These are phyloP conservation scores for Cladorrhinum sp. DNA, from an alignment of 2,329 filamentous ascomycete genomes.

Conservation along the genomic window DNA sequence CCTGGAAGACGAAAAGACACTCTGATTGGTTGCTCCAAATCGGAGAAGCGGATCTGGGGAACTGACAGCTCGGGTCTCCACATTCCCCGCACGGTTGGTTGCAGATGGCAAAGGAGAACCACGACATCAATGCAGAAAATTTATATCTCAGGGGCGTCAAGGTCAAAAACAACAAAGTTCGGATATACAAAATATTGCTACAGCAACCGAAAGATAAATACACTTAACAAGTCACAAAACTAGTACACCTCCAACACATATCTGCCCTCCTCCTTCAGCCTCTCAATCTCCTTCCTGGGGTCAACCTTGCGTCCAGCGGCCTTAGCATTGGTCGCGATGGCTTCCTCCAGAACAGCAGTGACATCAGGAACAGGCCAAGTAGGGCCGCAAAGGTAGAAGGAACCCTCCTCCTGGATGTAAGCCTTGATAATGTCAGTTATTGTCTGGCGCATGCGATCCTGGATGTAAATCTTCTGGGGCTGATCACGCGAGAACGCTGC, in stretches of 20 bases:
- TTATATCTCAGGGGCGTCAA: background rate
- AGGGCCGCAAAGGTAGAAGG: slow-evolving; percentile 95
- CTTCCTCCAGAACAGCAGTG: slow-evolving; percentile 89
- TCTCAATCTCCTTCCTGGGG: slow-evolving; percentile 87
- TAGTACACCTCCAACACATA: slow-evolving; percentile 98
- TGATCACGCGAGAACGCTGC: slow-evolving; percentile 96
- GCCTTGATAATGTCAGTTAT: slow-evolving; percentile 77
- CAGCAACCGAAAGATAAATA: background rate
- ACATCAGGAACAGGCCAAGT: slow-evolving; percentile 99
- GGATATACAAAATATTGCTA: background rate
- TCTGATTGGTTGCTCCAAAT: background rate
- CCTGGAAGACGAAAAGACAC: background rate
- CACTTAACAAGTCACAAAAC: background rate
- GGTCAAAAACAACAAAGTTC: background rate
- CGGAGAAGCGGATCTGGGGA: background rate
- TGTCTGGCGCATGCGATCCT: slow-evolving; percentile 93
- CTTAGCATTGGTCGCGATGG: slow-evolving; percentile 74
- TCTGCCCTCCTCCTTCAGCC: slow-evolving; percentile 87
- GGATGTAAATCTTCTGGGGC: slow-evolving; percentile 98
- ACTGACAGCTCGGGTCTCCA: background rate
- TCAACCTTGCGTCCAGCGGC: slow-evolving; percentile 75
- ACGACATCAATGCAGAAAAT: slow-evolving; percentile 1
- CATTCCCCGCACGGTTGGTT: slow-evolving; percentile 1
- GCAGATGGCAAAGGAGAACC: background rate
- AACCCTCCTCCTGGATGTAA: slow-evolving; percentile 82